Base-by-base conservation (phyloP, 2,329 filamentous ascomycete species). In the Truncatella angustata region DNA sequence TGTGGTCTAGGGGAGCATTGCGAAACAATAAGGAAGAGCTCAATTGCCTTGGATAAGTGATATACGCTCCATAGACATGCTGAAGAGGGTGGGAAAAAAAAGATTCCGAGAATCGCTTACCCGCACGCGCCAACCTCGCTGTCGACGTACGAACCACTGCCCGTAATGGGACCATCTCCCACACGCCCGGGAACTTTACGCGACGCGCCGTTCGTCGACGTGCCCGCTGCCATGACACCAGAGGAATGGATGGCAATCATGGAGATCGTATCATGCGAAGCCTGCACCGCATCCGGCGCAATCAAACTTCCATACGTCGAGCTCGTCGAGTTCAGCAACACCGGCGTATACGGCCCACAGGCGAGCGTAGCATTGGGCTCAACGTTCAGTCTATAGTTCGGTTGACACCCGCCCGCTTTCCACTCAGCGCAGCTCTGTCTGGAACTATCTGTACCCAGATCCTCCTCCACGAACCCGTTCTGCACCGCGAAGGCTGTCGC, bases 121-220 rank as follows among this genome's bases (percentile, higher is more conserved):
- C n/a, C 79, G 56, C 79, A 82, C 0, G 75, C 79, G 2, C 79
- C 79, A 1, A 79, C 73, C 3, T 79, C 76, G 4, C 68, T 69
- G 55, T 82, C 79, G 3, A 78, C 79, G 56, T 82, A 82, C 1
- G 77, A 78, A 2, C 79, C 79, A 49, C 75, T 79, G 1, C 79
- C 79, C 0, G 72, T 69, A 48, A 82, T 81, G 3, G 79, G 79
- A 0, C 77, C 79, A 49, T 82, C 79, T 14, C 79, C 79, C 0
- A 81, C 79, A 16, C 79, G 73, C 0, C 79, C 79, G 1, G 79
- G 79, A 0, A 82, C 65, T 60, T 81, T 82, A 67, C 77, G 75
- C 1, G 72, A 66, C 6, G 77, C 77, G 46, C 79, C 79, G 55
- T 82, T 82, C 2, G 79, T 82, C 11, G 77, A 80, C 0, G 79